Evolutionary conservation across 2,329 filamentous ascomycete species (phyloP).

Genomic region (Volutella citrinella): DNA sequence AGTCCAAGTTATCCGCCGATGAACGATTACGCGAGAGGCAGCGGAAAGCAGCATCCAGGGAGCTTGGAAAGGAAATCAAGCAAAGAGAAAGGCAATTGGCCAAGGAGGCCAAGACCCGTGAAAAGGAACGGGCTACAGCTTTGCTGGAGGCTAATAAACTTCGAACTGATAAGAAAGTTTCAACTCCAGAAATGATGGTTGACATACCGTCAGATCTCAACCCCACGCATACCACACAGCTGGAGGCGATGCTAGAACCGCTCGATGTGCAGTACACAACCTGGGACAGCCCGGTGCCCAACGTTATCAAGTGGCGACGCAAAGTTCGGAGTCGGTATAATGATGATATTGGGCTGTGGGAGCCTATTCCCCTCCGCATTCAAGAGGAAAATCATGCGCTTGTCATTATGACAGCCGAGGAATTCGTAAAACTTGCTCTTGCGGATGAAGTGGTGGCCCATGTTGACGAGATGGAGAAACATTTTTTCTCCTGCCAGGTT

Average conservation of each 20-base stretch:
- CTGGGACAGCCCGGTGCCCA: conserved; percentile 45
- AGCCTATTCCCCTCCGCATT: conserved; percentile 53
- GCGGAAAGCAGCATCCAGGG: conserved; percentile 46
- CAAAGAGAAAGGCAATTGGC: conserved; percentile 55
- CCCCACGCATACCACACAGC: conserved; percentile 41
- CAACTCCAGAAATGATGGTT: conserved; percentile 74
- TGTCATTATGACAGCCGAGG: conserved; percentile 58
- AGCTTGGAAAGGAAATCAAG: conserved; percentile 54
- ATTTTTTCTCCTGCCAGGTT: conserved; percentile 51
- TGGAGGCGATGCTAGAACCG: conserved; percentile 48
- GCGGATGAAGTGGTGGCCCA: conserved; percentile 55
- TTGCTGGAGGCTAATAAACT: conserved; percentile 72
- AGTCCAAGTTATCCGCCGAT: conserved; percentile 32
- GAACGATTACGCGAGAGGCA: conserved; percentile 39
- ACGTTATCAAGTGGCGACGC: conserved; percentile 65
- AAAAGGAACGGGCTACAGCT: conserved; percentile 64
- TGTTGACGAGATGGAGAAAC: conserved; percentile 50
- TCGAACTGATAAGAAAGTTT: conserved; percentile 69
- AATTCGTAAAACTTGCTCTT: conserved; percentile 62
- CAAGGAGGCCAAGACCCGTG: conserved; percentile 58
- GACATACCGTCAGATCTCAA: conserved; percentile 60
- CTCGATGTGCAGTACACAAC: conserved; percentile 45
- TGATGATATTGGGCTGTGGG: conserved; percentile 60
- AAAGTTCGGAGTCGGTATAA: conserved; percentile 64
- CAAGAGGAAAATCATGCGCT: conserved; percentile 59